Percentiles rank a stretch among this genome's conserved stretches.
Conservation (phyloP, 1,284 basidiomycete genomes). For the Cystobasidium slooffiae region DNA sequence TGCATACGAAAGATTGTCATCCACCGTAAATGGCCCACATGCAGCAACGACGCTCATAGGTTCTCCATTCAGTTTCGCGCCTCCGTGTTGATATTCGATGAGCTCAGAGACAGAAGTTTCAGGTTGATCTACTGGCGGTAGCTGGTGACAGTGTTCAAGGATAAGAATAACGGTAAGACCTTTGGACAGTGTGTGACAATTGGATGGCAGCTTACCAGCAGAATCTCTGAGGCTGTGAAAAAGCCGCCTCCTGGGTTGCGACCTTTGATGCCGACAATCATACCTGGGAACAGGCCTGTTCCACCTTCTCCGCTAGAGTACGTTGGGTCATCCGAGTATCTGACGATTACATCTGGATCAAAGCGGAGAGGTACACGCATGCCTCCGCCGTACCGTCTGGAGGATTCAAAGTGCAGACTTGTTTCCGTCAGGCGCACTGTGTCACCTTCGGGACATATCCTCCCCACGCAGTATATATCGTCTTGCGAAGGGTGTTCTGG, state of each 20-base stretch:
- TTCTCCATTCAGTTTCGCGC: constrained; percentile 56
- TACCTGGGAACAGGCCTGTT: constrained; percentile 83
- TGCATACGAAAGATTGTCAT: constrained; percentile 74
- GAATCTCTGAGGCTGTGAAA: constrained; percentile 81
- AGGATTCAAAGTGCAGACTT: constrained; percentile 76
- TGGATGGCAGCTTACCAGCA: constrained; percentile 64
- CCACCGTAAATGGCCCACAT: constrained; percentile 79
- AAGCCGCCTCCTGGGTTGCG: constrained; percentile 85
- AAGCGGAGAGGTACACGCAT: constrained; percentile 73
- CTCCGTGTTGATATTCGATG: constrained; percentile 54
- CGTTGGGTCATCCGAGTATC: constrained; percentile 60
- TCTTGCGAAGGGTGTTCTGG: constrained; percentile 71
- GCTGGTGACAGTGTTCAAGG: constrained; percentile 51
- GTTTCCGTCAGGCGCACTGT: constrained; percentile 72
- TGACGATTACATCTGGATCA: constrained; percentile 68
- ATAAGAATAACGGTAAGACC: not conserved
- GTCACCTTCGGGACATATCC: constrained; percentile 73
- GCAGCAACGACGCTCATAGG: constrained; percentile 71
- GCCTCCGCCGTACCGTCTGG: constrained; percentile 75
- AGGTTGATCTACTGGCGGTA: constrained; percentile 58
- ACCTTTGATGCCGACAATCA: constrained; percentile 84
- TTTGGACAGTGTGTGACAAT: not conserved
- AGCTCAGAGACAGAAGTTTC: constrained; percentile 54
- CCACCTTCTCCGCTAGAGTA: constrained; percentile 64
- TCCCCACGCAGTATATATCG: constrained; percentile 74